Evolutionary conservation across 805 yeast genomes (phyloP).

Genomic region (Yarrowia alimentaria): DNA sequence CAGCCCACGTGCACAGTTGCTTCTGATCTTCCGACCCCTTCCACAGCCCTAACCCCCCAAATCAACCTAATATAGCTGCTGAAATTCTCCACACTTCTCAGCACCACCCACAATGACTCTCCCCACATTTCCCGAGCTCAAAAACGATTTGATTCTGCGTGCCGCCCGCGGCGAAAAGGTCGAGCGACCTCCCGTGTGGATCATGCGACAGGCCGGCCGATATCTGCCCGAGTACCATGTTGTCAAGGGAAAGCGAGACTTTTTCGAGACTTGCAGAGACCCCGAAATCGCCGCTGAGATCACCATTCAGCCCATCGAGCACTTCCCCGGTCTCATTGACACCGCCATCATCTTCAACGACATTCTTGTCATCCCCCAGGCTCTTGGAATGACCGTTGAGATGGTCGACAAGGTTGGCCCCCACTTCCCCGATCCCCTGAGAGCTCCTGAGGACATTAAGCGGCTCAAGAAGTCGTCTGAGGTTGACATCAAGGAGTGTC

Average conservation of each 20-base stretch:
- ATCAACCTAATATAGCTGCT: neutral
- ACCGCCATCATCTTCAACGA: conserved; percentile 97
- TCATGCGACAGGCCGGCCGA: conserved; percentile 98
- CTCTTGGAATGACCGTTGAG: conserved; percentile 92
- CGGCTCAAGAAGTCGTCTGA: conserved; percentile 48
- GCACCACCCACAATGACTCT: neutral
- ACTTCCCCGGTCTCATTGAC: conserved; percentile 83
- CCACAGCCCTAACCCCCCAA: no score
- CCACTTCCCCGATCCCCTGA: conserved; percentile 81
- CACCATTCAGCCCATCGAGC: conserved; percentile 93
- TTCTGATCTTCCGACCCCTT: no score
- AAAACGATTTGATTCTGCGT: conserved; percentile 86
- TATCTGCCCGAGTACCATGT: conserved; percentile 76
- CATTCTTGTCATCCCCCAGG: conserved; percentile 94
- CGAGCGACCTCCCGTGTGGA: conserved; percentile 97
- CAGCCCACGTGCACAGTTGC: no score
- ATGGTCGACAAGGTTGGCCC: conserved; percentile 97
- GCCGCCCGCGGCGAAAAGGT: conserved; percentile 84
- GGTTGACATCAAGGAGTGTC: conserved; percentile 70
- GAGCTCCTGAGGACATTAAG: conserved; percentile 65
- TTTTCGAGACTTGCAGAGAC: conserved; percentile 92
- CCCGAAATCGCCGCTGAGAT: conserved; percentile 91
- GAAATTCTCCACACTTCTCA: neutral
- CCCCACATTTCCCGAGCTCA: conserved; percentile 42
- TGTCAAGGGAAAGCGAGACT: conserved; percentile 81